Percentiles rank a stretch among this genome's conserved stretches.
phyloP scores from a whole-genome alignment of 495 filamentous ascomycete species.

The Astrothelium subdiscretum region DNA sequence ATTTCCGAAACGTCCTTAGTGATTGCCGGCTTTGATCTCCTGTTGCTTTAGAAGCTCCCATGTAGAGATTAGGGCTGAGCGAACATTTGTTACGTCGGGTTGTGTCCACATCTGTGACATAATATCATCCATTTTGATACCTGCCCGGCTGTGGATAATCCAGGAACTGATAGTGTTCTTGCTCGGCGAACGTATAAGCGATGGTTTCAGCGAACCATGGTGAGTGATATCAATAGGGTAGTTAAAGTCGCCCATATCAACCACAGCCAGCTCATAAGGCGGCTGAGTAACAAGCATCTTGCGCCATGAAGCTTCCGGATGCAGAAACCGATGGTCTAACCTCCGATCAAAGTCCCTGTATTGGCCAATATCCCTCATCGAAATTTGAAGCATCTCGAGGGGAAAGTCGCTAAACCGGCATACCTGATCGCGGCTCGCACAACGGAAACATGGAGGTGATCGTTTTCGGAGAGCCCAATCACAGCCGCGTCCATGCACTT shows the following conservation, averaged over 20 bases:
- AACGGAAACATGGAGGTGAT: neutral
- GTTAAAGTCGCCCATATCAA: neutral
- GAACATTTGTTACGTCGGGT: neutral
- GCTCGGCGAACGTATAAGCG: neutral
- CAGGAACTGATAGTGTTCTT: neutral
- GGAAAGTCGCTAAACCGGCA: neutral
- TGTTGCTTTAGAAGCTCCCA: neutral
- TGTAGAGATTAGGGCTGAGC: slow-evolving; percentile 9
- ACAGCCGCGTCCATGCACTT: neutral
- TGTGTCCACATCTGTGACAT: neutral
- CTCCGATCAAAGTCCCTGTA: neutral
- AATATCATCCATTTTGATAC: neutral
- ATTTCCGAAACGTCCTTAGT: too few species aligned
- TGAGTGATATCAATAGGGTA: neutral
- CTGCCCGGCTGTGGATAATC: neutral
- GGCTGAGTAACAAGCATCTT: neutral
- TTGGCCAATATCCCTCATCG: neutral
- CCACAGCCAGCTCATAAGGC: neutral
- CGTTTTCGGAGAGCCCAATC: neutral
- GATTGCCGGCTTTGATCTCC: neutral
- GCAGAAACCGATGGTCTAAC: neutral
- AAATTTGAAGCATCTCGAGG: neutral
- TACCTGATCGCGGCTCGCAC: neutral
- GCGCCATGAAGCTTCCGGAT: neutral
- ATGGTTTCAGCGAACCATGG: neutral